Evolutionary conservation across 2,329 filamentous ascomycete genomes (phyloP), one percentile per base, ranked within the genome.

Genomic region (Chrysosporium keratinophilum): DNA sequence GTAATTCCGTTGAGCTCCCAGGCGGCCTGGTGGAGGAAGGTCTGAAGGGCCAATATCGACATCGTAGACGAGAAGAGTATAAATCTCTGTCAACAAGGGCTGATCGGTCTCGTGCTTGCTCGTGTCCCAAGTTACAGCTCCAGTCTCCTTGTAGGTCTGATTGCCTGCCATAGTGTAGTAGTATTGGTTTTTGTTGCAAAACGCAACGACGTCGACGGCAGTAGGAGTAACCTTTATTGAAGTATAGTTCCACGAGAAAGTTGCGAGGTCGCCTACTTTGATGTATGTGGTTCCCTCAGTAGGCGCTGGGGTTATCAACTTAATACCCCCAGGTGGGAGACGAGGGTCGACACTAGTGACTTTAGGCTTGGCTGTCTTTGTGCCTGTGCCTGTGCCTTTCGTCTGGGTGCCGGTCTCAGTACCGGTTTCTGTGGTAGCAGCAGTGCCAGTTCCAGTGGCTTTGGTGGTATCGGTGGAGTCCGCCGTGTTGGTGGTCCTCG

Each of bases 221-320:
- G 74, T 72, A 0, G 82, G 82, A 0, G 78, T 80, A 15, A 78
- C 72, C 17, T 72, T 75, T 20, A 85, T 69, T 10, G 78, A 82
- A 12, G 82, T 85, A 68, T 84, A 85, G 67, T 85, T 85, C 82
- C 82, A 85, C 17, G 73, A 76, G 60, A 85, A 83, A 0, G 81
- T 84, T 31, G 84, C 70, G 56, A 72, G 74, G 43, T 84, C 74
- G 15, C 79, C 79, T 59, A 84, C 78, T 66, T 83, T 84, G 74
- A 81, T 84, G 69, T 79, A 84, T 52, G 76, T 75, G 3, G 75
- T 69, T 14, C 74, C 71, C 7, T 72, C 71, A 6, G 69, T 65
- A 7, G 72, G 64, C 48, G 71, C 70, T 1, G 82, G 82, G 5
- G 78, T 82, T 52, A 83, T 70, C 78, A 85, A 80, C 43, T 74